A percentile compares a stretch with the other conserved stretches of the same genome.
Evolutionary conservation across 1,284 basidiomycete species (phyloP).

Genomic region (Rhodotorula sp.): DNA sequence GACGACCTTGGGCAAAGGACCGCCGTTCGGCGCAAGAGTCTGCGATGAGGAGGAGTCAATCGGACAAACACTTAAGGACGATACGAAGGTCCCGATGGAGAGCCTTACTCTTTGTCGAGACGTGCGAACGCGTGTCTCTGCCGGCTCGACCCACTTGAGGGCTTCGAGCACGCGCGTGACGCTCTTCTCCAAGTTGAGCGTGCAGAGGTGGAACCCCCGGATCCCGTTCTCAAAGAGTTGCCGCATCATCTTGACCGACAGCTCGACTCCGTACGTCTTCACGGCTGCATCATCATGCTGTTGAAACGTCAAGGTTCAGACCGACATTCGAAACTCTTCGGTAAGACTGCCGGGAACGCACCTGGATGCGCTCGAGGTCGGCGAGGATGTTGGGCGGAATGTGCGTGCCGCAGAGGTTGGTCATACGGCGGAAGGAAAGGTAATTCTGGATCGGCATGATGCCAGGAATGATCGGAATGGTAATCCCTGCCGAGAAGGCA

Average conservation of each 20-base stretch:
- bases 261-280: slow-evolving; percentile 50
- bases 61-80: background rate
- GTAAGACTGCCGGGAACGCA: slow-evolving; percentile 18
- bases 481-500: slow-evolving; percentile 60
- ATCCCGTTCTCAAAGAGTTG: slow-evolving; percentile 60
- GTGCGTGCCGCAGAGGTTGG: slow-evolving; percentile 75
- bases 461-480: slow-evolving; percentile 89
- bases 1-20: slow-evolving; percentile 28
- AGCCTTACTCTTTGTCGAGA: background rate
- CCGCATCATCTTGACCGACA: slow-evolving; percentile 49
- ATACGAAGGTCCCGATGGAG: background rate
- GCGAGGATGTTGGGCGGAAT: slow-evolving; percentile 81
- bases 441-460: slow-evolving; percentile 98
- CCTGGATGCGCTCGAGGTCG: slow-evolving; percentile 83
- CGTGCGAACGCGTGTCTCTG: background rate
- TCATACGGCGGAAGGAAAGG: slow-evolving; percentile 92
- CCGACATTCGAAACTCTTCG: slow-evolving; percentile 36
- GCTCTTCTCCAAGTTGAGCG: slow-evolving; percentile 95
- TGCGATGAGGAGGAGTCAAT: slow-evolving; percentile 2
- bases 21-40: slow-evolving; percentile 23
- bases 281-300: slow-evolving; percentile 47
- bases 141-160: slow-evolving; percentile 61
- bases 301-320: slow-evolving; percentile 36
- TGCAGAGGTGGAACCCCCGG: slow-evolving; percentile 89
- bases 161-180: slow-evolving; percentile 81